These are phyloP conservation scores for Albatrellus ellisii DNA, from an alignment of 768 basidiomycete genomes.

Conservation along the genomic window DNA sequence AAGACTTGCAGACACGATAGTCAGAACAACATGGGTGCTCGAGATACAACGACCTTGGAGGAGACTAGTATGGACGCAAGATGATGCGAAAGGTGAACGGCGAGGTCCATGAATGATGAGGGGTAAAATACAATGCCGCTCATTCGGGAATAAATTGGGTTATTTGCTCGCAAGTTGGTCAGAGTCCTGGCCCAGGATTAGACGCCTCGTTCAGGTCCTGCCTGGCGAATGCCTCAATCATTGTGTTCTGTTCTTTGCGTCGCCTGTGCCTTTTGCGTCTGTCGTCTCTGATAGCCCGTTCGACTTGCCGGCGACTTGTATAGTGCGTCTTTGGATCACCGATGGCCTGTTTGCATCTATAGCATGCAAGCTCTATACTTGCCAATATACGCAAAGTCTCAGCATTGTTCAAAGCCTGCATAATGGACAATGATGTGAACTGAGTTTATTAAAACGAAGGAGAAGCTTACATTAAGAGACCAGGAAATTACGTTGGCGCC, in stretches of 20 bases:
- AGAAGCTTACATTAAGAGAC: constrained; percentile 59
- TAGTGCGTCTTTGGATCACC: constrained; percentile 52
- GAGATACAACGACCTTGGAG: not conserved
- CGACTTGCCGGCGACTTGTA: constrained; percentile 57
- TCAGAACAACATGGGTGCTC: not conserved
- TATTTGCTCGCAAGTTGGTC: not conserved
- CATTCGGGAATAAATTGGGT: not conserved
- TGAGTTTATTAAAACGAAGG: not conserved
- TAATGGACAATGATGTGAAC: constrained; percentile 2
- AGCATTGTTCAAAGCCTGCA: constrained; percentile 67
- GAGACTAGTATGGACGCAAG: not conserved
- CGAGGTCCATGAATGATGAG: not conserved
- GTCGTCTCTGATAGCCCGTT: constrained; percentile 78
- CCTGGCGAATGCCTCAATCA: constrained; percentile 67
- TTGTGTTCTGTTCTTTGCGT: constrained; percentile 72
- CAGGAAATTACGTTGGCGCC: constrained; percentile 65
- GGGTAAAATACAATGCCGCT: constrained; percentile 1
- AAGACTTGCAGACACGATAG: not conserved
- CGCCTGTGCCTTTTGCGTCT: constrained; percentile 67
- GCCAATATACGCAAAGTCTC: constrained; percentile 74
- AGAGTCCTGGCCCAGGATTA: constrained; percentile 1
- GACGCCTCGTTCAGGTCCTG: constrained; percentile 24
- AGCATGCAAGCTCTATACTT: constrained; percentile 76
- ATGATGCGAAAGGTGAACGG: not conserved
- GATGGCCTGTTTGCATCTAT: constrained; percentile 57